Conservation (phyloP, 106 monocot species). For the Cymbidium sinense region DNA sequence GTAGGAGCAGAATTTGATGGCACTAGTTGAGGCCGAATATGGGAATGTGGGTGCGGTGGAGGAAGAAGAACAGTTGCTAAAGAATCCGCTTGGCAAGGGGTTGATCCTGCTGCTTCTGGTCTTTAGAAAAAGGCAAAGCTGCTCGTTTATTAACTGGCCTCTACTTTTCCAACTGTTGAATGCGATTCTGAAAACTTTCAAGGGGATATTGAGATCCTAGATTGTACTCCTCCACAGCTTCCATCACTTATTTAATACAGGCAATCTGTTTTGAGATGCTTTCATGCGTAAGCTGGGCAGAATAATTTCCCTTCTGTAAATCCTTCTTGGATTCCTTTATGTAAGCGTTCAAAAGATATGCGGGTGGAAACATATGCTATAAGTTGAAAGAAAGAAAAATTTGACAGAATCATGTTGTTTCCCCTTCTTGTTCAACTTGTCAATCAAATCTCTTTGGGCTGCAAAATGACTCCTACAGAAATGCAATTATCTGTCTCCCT, state of each 20-base stretch:
- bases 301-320: background rate
- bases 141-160: background rate
- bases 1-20: background rate
- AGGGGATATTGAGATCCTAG: background rate
- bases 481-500: too few species aligned
- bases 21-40: too few species aligned
- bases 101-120: too few species aligned
- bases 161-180: background rate
- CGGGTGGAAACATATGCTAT: background rate
- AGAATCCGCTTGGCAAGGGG: background rate
- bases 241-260: background rate
- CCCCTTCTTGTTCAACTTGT: background rate
- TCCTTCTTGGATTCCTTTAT: background rate
- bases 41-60: background rate
- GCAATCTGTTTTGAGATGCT: background rate
- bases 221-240: background rate
- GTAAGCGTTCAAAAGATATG: background rate
- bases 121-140: too few species aligned
- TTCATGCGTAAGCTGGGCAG: background rate
- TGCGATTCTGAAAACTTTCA: background rate
- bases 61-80: background rate
- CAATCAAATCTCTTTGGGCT: constrained; percentile 3
- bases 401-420: background rate
- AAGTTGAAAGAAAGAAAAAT: background rate
- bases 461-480: too few species aligned